These are phyloP conservation scores for Jaapia argillacea DNA, from an alignment of 768 basidiomycete species.

Conservation along the genomic window DNA sequence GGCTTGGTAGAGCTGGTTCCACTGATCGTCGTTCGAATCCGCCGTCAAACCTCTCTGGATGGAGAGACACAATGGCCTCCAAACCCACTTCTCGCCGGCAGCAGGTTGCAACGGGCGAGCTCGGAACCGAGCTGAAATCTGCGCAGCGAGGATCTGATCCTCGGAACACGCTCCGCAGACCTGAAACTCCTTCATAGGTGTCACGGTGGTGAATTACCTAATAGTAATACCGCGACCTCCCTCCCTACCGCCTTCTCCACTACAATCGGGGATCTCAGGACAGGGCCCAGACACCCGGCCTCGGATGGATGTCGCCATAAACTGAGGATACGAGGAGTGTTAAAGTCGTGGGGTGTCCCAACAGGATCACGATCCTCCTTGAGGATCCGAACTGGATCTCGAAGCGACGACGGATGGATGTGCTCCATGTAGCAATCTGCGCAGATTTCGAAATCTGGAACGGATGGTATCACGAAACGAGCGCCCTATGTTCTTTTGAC, in stretches of 20 bases:
- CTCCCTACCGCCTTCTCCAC: not conserved
- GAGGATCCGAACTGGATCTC: not conserved
- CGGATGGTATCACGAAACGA: not conserved
- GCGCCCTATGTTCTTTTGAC: not conserved
- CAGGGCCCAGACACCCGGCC: not conserved
- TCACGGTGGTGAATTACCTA: not conserved
- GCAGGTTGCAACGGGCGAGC: not conserved
- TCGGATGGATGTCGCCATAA: not conserved
- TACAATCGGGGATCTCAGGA: not conserved
- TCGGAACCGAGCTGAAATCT: not conserved
- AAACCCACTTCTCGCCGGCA: not conserved
- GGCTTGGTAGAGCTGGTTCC: too few relatives aligned
- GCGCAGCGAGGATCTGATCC: not conserved
- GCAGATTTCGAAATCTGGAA: not conserved
- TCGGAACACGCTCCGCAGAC: not conserved
- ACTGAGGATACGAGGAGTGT: not conserved
- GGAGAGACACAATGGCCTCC: not conserved
- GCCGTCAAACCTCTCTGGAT: not conserved
- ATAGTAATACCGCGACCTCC: not conserved
- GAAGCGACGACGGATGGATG: not conserved
- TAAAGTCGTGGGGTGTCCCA: not conserved
- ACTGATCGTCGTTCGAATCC: not conserved
- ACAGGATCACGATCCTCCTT: not conserved
- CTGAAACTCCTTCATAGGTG: not conserved
- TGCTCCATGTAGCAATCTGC: not conserved